Conservation (phyloP, 139 green algal species). For the Haematococcus sp. region DNA sequence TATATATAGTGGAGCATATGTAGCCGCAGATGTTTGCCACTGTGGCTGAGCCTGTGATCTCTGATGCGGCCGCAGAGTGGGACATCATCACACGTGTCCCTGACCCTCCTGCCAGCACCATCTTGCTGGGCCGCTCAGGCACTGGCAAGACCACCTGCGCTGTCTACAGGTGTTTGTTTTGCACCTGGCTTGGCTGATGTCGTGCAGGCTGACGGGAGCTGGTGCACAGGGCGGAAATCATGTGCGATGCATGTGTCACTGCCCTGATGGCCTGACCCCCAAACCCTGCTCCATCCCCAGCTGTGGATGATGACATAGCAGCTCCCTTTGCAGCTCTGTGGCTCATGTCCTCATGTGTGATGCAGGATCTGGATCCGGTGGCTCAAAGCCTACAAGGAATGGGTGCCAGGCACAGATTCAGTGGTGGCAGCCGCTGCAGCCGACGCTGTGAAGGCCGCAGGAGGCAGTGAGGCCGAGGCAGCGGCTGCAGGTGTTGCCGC, state of each 20-base stretch:
- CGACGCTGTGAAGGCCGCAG: neutral
- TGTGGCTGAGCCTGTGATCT: no score
- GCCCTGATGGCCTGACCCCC: no score
- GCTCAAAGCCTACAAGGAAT: constrained; percentile 8
- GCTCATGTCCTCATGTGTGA: neutral
- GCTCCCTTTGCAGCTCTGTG: neutral
- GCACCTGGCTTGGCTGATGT: no score
- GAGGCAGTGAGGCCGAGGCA: neutral
- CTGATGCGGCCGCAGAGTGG: constrained; percentile 58
- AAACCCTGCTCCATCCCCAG: neutral
- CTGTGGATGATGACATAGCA: no score
- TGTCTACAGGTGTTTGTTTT: constrained; percentile 3
- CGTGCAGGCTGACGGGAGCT: no score
- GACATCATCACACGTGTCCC: constrained; percentile 52
- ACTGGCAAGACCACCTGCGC: constrained; percentile 74
- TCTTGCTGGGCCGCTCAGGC: constrained; percentile 70
- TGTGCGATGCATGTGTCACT: no score
- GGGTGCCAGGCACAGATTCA: neutral
- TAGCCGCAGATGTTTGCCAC: no score
- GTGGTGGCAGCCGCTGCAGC: neutral
- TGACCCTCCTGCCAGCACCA: constrained; percentile 48
- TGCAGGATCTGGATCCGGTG: constrained; percentile 17
- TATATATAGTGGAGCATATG: no score
- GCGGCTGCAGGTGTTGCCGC: neutral
- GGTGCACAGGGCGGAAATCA: no score